Base-by-base conservation (phyloP, 192 early-diverging fungal genomes). In the Gonapodya sp. region DNA sequence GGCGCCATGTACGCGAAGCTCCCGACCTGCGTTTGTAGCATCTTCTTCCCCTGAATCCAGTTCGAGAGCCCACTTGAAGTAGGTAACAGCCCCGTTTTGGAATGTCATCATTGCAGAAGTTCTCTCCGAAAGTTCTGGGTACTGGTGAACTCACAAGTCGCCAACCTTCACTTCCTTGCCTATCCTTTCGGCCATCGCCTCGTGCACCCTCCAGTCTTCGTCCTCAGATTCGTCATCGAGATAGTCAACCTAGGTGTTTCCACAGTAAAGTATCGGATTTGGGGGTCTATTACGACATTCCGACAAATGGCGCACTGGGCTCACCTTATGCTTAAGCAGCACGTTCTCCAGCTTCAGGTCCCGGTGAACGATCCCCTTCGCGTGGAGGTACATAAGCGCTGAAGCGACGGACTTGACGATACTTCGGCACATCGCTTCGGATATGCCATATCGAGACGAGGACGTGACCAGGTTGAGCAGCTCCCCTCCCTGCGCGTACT, bases 361-460 rank as follows among this genome's bases (percentile, higher is more conserved):
- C 37, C 97, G 91, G 85, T 99, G 97, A 1, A 99, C 96, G 85
- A 98, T 96, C 84, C 94, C 90, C 78, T 94, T 92, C 79, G 92
- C 86, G 87, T 99, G 98, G 82, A 98, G 87, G 84, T 98, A 98
- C 8, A 64, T 8, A 64, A 64, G 46, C 46, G 46, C 46, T 24
- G 46, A 64, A 24, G 46, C 46, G 24, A 64, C 46, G 8, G 46
- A 64, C 24, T 24, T 64, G 46, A 64, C 46, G 46, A 64, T 64
- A 16, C 8, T 24, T 24, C 46, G 46, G 24, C 46, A 64, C 46
- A 64, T 64, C 46, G 46, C 46, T 24, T 64, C 46, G 46, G 46
- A 64, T 8, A 64, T 64, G 24, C 46, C 46, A 24, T 64, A 64
- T 64, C 46, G 46, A 64, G 46, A 8, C 8, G 46, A 64, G 46